Conservation (phyloP, 768 basidiomycete genomes). For the Ramaria sp. region DNA sequence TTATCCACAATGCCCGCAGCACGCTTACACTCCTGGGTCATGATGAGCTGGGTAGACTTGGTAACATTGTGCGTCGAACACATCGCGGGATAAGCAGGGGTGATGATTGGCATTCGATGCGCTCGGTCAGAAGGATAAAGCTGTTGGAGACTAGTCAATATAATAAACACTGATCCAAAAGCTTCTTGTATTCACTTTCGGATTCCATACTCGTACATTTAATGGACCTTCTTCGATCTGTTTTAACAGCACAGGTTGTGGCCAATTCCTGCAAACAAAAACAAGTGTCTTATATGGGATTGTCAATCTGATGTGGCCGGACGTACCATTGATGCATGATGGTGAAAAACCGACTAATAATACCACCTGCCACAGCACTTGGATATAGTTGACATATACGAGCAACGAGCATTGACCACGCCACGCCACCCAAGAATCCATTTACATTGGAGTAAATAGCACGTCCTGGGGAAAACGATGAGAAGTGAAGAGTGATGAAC, state of each 20-base stretch:
- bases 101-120: conserved; percentile 99
- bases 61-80: conserved; percentile 98
- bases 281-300: not conserved
- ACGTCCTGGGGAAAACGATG: conserved; percentile 42
- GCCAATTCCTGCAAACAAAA: conserved; percentile 75
- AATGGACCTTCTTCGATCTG: conserved; percentile 93
- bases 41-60: conserved; percentile 88
- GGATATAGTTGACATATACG: conserved; percentile 98
- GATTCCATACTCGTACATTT: conserved; percentile 96
- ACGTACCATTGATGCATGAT: conserved; percentile 95
- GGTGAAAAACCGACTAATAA: conserved; percentile 96
- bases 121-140: conserved; percentile 84
- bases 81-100: conserved; percentile 98
- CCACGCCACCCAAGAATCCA: conserved; percentile 95
- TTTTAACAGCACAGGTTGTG: conserved; percentile 93
- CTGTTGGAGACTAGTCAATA: conserved; percentile 27
- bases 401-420: conserved; percentile 98
- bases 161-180: conserved; percentile 1
- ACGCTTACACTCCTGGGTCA: conserved; percentile 92
- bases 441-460: conserved; percentile 98
- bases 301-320: not conserved
- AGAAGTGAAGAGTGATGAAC: not conserved
- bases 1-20: conserved; percentile 91
- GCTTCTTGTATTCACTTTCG: conserved; percentile 48
- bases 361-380: conserved; percentile 85